Conservation (phyloP, 371 early-diverging fungal species). For the Capniomyces stellatus region DNA sequence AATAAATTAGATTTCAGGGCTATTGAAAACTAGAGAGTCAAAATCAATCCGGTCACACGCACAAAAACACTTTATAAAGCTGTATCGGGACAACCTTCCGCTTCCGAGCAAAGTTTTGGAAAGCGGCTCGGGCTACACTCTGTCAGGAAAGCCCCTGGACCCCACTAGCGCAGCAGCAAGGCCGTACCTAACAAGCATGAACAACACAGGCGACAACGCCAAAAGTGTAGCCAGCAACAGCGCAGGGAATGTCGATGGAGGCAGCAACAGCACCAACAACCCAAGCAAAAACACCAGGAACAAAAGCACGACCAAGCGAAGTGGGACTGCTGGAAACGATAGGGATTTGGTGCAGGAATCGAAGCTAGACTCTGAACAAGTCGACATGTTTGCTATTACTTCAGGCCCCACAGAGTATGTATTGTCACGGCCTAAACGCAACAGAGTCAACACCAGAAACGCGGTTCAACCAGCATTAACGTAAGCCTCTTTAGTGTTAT, state of each 20-base stretch:
- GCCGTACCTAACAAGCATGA: conserved; percentile 41
- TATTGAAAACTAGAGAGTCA: conserved; percentile 57
- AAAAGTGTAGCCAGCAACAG: not conserved
- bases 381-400: not conserved
- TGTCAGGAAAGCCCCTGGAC: conserved; percentile 70
- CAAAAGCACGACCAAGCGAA: not conserved
- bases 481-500: too few relatives aligned
- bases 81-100: conserved; percentile 59
- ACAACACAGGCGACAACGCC: conserved; percentile 3
- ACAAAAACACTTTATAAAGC: conserved; percentile 76
- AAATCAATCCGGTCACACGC: conserved; percentile 76
- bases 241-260: not conserved
- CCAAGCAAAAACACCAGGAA: not conserved
- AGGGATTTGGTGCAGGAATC: too few relatives aligned
- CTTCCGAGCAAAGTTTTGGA: conserved; percentile 61
- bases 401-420: not conserved
- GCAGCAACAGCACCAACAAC: conserved; percentile 5
- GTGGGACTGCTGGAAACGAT: not conserved
- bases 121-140: conserved; percentile 68
- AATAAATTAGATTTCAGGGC: conserved; percentile 34
- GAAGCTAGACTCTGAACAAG: too few relatives aligned
- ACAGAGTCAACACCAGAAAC: not conserved
- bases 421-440: not conserved
- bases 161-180: conserved; percentile 71
- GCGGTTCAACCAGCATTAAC: too few relatives aligned